Base-by-base conservation (phyloP, 352 stramenopile genomes). In the Saprolegnia diclina region DNA sequence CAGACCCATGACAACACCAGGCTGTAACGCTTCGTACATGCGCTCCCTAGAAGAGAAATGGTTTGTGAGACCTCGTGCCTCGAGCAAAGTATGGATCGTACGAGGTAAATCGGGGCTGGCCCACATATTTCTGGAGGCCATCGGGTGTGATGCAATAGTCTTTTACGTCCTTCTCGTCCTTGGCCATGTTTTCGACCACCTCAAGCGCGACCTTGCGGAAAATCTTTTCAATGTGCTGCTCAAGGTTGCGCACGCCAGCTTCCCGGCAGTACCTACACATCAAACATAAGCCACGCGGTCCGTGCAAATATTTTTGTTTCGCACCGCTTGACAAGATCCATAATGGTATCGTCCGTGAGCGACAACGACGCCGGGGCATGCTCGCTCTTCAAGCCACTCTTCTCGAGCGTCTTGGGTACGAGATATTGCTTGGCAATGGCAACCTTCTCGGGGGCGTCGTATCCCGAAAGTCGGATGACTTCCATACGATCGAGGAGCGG, bases 401-500 rank as follows among this genome's bases (percentile, higher is more conserved):
- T 91, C 46, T 95, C 88, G 68, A 97, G 83, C 13, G 96, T 94
- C 77, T 99, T 99, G 4, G 97, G 97, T 26, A 99, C 93, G 6
- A 99, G 77, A 73, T 99, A 99, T 45, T 98, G 84, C 78, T 98
- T 96, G 26, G 95, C 94, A 63, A 99, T 99, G 38, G 93, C 89
- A 38, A 99, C 74, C 77, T 99, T 99, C 67, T 99, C 97, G 11
- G 92, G 90, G 11, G 97, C 90, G 73, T 99, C 96, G 67, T 94
- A 94, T 21, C 97, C 97, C 29, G 93, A 98, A 16, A 99, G 72
- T 64, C 93, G 90, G 71, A 99, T 96, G 21, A 99, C 85, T 83
- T 99, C 97, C 97, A 99, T 99, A 59, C 97, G 88, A 84, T 99
- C 97, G n/a, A 98, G 79, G 48, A 99, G 78, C 19, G 97, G 96